These are phyloP conservation scores for Trichoderma polysporum DNA, from an alignment of 2,329 filamentous ascomycete species.

Conservation along the genomic window DNA sequence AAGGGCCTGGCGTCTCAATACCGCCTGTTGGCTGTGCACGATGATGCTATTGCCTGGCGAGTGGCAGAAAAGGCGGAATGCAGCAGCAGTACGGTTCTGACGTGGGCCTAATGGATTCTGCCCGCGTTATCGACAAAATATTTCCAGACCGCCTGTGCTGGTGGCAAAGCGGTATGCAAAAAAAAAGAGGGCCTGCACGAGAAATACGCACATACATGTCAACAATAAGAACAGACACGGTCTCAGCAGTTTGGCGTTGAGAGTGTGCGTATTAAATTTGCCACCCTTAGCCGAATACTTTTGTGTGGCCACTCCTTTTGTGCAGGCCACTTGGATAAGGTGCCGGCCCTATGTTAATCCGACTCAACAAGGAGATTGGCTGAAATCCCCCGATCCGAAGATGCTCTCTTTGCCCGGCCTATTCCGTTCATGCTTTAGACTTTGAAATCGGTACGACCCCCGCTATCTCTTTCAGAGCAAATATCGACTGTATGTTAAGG, in stretches of 20 bases:
- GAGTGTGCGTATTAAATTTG: neutral
- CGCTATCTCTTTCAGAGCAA: too few relatives aligned
- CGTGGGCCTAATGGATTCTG: slow-evolving; percentile 33
- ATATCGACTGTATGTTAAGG: too few relatives aligned
- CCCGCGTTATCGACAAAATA: slow-evolving; percentile 38
- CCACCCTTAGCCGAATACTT: neutral
- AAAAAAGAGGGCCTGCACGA: neutral
- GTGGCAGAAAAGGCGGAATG: slow-evolving; percentile 19
- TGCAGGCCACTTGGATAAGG: neutral
- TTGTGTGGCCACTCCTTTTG: neutral
- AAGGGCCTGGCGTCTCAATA: slow-evolving; percentile 14
- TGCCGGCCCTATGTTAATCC: neutral
- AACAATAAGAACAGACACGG: neutral
- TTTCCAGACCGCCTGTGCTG: slow-evolving; percentile 34
- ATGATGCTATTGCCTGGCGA: neutral
- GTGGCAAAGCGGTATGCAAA: slow-evolving; percentile 12
- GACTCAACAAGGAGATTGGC: neutral
- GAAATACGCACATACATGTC: neutral
- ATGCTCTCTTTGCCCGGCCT: neutral
- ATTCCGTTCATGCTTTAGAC: too few relatives aligned
- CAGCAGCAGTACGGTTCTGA: slow-evolving; percentile 14
- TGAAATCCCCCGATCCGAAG: neutral
- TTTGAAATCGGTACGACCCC: too few relatives aligned
- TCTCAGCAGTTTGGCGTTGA: rapidly evolving
- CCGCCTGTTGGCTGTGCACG: slow-evolving; percentile 7